Conservation (phyloP, 129 eudicot genomes). For the Cynara cardunculus region DNA sequence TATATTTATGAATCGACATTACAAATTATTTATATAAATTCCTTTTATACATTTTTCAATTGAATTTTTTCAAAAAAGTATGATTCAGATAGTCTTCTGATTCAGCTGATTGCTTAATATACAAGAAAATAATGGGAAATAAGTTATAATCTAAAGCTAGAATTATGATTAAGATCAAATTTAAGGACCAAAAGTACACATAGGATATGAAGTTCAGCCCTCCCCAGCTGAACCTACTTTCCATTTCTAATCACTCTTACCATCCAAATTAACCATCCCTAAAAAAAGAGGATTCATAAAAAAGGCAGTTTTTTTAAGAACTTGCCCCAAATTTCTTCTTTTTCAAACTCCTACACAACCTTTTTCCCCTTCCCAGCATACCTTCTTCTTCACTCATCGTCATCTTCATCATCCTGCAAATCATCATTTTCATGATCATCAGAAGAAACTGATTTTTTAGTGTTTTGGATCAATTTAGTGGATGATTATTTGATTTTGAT, state of each 20-base stretch:
- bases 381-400: conserved; percentile 40
- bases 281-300: conserved; percentile 6
- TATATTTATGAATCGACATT: too few relatives aligned
- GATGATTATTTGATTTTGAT: background rate
- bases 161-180: conserved; percentile 15
- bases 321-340: conserved; percentile 17
- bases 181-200: conserved; percentile 22
- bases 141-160: background rate
- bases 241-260: background rate
- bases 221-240: conserved; percentile 3
- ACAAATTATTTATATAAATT: too few relatives aligned
- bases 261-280: conserved; percentile 3
- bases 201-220: conserved; percentile 25
- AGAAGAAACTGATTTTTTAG: background rate
- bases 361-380: background rate
- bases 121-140: background rate
- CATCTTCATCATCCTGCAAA: conserved; percentile 29
- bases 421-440: background rate
- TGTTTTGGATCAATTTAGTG: background rate
- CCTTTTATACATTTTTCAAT: too few relatives aligned
- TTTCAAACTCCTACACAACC: conserved; percentile 2
- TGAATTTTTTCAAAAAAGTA: too few relatives aligned
- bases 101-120: too few relatives aligned
- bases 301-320: background rate
- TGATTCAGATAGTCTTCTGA: too few relatives aligned